Base-by-base conservation (phyloP, 2,329 filamentous ascomycete species). In the Neonectria hederae region DNA sequence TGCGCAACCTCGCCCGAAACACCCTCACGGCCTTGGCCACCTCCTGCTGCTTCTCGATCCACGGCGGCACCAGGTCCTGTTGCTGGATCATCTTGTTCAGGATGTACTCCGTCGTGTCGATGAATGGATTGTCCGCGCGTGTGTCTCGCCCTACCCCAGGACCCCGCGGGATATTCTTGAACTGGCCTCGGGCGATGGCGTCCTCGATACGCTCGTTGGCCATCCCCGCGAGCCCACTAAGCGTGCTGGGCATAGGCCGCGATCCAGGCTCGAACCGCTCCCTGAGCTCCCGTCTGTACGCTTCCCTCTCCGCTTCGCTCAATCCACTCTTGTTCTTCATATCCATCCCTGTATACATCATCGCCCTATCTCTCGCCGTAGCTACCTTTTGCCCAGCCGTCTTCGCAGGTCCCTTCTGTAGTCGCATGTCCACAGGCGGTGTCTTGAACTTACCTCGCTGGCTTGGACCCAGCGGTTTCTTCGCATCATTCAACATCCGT, bases 41-140 rank as follows among this genome's bases (percentile, higher is more conserved):
- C 73, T 97, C 94, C 76, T 98, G 95, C 77, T 99, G 96, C 80
- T 97, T 98, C 79, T 99, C 96, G 64, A 99, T 98, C 96, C 96
- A 99, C 0, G 95, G 95, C 1, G 96, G 96, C 0, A 97, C 93
- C 64, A 98, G 92, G 21, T 97, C 94, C 78, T 99, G 96, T 63
- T 92, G 91, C 80, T 97, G 92, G 67, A 99, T 97, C 83, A 98
- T 97, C 80, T 97, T 96, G 80, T 99, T 98, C 91, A 98, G 91
- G 72, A 98, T 92, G 77, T 97, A 97, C 79, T 98, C 95, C 0
- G 96, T 98, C 0, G 95, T 98, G 75, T 98, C 93, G 62, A 98
- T 88, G 74, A 97, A 98, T 0, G 96, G 94, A 70, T 91, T 97
- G 71, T 90, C 91, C 1, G 92, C 92, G 69, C 92, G 89, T 54